These are phyloP conservation scores for Populus tomentosa DNA, from an alignment of 441 rosid genomes.

Conservation along the genomic window DNA sequence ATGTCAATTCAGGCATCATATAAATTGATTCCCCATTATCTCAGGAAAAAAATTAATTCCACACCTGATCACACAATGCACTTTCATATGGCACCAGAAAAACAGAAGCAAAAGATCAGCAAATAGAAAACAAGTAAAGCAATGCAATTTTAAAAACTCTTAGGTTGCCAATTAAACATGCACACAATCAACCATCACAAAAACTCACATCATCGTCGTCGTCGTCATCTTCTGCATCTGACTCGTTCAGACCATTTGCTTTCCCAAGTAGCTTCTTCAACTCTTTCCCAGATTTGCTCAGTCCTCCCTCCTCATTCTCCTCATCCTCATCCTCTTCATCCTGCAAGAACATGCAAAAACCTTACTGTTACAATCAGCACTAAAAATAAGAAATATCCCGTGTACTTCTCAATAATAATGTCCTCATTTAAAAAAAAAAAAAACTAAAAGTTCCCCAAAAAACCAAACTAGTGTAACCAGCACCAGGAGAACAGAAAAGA, in stretches of 20 bases:
- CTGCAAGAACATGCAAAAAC: conserved; percentile 31
- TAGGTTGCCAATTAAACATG: neutral
- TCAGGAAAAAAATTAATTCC: neutral
- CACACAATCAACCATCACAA: neutral
- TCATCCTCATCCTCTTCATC: conserved; percentile 90
- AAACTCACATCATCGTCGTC: conserved; percentile 58
- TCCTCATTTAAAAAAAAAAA: neutral
- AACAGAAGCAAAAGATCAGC: neutral
- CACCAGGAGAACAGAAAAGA: neutral
- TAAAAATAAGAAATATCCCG: neutral
- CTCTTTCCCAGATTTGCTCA: conserved; percentile 95
- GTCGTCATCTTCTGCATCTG: conserved; percentile 81
- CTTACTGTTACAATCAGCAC: neutral
- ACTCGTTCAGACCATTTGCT: conserved; percentile 63
- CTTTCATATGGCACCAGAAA: neutral
- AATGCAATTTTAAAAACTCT: neutral
- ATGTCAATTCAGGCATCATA: neutral
- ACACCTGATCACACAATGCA: neutral
- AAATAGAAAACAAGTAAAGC: neutral
- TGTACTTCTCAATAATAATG: neutral
- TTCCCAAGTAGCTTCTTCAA: conserved; percentile 81
- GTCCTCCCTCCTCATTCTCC: conserved; percentile 78
- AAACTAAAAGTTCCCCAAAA: neutral
- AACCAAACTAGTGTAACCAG: neutral
- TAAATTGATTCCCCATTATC: neutral